Percentiles rank a stretch among this genome's conserved stretches.
These are phyloP conservation scores for Blechomonas ayalai DNA, from an alignment of 208 protist species.

Conservation along the genomic window DNA sequence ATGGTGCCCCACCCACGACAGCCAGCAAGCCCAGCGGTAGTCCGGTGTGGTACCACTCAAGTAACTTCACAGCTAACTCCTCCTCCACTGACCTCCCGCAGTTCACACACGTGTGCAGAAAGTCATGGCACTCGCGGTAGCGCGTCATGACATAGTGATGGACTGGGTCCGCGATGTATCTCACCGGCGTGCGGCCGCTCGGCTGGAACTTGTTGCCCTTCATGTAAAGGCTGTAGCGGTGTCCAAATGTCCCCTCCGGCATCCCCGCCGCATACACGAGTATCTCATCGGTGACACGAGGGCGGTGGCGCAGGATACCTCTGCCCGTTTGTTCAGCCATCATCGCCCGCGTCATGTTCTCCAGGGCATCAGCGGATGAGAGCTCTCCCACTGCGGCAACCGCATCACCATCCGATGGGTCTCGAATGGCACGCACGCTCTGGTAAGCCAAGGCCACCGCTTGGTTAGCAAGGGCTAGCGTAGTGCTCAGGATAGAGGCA, in stretches of 20 bases:
- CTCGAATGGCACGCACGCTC: constrained; percentile 44
- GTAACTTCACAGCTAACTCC: constrained; percentile 76
- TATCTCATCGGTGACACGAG: constrained; percentile 45
- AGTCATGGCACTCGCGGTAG: constrained; percentile 85
- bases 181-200: constrained; percentile 52
- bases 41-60: constrained; percentile 79
- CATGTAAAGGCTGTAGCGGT: constrained; percentile 75
- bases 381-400: constrained; percentile 74
- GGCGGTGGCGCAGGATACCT: constrained; percentile 45
- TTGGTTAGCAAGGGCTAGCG: too few species aligned
- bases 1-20: constrained; percentile 51
- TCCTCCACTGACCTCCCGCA: constrained; percentile 79
- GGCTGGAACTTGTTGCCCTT: constrained; percentile 70
- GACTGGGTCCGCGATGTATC: constrained; percentile 52
- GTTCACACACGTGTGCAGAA: constrained; percentile 51
- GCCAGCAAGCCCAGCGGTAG: constrained; percentile 69
- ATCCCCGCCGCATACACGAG: constrained; percentile 37
- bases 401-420: constrained; percentile 53
- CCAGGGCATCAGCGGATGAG: constrained; percentile 43
- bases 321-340: constrained; percentile 67
- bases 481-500: too few species aligned
- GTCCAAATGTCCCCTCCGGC: constrained; percentile 57
- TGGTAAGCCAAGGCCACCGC: constrained; percentile 39
- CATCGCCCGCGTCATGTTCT: constrained; percentile 67
- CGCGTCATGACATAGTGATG: constrained; percentile 82